phyloP scores from a whole-genome alignment of 495 filamentous ascomycete species.

The Hypoxylon trugodes region DNA sequence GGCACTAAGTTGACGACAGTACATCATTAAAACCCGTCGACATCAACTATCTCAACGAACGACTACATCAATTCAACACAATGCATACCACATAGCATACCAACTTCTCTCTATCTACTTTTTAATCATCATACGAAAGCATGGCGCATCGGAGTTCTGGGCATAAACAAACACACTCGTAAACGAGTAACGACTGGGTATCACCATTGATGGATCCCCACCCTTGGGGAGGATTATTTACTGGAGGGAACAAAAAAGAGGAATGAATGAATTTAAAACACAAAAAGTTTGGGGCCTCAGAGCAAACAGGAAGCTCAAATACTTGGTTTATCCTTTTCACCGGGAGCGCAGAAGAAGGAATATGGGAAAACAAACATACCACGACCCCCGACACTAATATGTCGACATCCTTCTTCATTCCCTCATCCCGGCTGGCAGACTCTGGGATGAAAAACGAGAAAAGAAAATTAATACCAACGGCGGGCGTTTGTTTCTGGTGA shows the following conservation, averaged over 20 bases:
- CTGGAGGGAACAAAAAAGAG: background rate
- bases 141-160: conserved; percentile 39
- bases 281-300: conserved; percentile 34
- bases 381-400: background rate
- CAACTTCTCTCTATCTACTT: conserved; percentile 25
- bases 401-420: conserved; percentile 6
- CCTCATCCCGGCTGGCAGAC: conserved; percentile 42
- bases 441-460: conserved; percentile 27
- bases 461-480: conserved; percentile 17
- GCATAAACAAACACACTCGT: background rate
- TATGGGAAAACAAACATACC: conserved; percentile 1
- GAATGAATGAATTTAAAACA: background rate
- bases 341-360: conserved; percentile 11
- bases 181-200: background rate
- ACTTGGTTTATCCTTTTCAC: conserved; percentile 18
- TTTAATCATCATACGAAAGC: conserved; percentile 21
- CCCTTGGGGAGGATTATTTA: background rate
- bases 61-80: background rate
- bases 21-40: background rate
- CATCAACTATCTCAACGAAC: background rate
- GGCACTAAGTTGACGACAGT: conserved; percentile 12
- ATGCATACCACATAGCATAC: conserved; percentile 1
- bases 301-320: conserved; percentile 37
- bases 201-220: too few species aligned
- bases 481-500: conserved; percentile 45